These are phyloP conservation scores for Poa annua DNA, from an alignment of 176 grass and related monocot species.

Conservation along the genomic window DNA sequence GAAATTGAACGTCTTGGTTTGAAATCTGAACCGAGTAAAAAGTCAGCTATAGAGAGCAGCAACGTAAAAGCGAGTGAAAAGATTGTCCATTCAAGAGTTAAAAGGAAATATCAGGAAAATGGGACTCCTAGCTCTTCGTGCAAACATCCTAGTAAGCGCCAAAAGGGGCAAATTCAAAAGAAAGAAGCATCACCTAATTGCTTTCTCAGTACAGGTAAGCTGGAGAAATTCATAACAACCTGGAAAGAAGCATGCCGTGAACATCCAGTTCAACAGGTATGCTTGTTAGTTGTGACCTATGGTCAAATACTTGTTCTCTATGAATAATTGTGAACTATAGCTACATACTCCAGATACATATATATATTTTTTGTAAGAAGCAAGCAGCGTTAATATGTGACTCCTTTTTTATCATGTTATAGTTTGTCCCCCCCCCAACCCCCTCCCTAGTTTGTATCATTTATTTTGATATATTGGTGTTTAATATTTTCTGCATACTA, in stretches of 20 bases:
- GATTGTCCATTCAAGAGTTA: slow-evolving; percentile 42
- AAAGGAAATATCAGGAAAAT: slow-evolving; percentile 66
- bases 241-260: slow-evolving; percentile 92
- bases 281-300: background rate
- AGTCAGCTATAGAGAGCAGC: slow-evolving; percentile 36
- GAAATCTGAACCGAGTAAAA: slow-evolving; percentile 64
- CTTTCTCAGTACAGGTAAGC: slow-evolving; percentile 49
- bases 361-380: background rate
- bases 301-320: slow-evolving; percentile 14
- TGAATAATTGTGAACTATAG: slow-evolving; percentile 21
- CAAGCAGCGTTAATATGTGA: background rate
- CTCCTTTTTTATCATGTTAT: background rate
- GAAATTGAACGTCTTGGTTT: slow-evolving; percentile 83
- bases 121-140: slow-evolving; percentile 42
- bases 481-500: slow-evolving; percentile 10
- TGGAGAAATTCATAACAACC: slow-evolving; percentile 89
- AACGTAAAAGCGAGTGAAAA: slow-evolving; percentile 35
- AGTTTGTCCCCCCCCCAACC: background rate
- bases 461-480: slow-evolving; percentile 34
- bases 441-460: background rate
- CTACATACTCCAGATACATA: background rate
- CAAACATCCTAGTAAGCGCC: slow-evolving; percentile 56
- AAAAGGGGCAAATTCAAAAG: slow-evolving; percentile 41
- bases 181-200: slow-evolving; percentile 40
- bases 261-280: slow-evolving; percentile 78